These are phyloP conservation scores for Kondoa malvinella DNA, from an alignment of 768 basidiomycete species.

Conservation along the genomic window DNA sequence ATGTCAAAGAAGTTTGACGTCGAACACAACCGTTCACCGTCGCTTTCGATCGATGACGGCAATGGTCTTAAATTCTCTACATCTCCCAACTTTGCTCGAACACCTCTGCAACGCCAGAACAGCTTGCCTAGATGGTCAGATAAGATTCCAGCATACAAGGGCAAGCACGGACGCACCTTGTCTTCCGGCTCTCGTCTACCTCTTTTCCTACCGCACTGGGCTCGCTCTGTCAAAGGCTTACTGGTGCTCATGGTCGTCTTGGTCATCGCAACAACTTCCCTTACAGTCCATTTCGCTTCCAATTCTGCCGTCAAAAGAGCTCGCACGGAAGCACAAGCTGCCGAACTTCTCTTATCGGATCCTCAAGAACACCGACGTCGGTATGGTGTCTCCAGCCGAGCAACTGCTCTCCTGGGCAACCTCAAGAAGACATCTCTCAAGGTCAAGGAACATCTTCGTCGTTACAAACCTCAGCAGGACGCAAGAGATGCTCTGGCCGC, in stretches of 20 bases:
- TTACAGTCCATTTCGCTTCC: background rate
- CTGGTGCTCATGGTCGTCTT: background rate
- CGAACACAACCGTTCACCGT: too few species aligned
- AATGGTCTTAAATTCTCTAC: too few species aligned
- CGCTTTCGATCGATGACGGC: too few species aligned
- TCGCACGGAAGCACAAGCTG: background rate
- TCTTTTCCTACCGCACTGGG: background rate
- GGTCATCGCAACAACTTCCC: background rate
- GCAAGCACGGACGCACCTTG: background rate
- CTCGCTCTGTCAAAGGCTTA: constrained; percentile 4
- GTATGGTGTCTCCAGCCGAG: background rate
- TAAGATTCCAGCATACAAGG: too few species aligned
- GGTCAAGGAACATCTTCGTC: background rate
- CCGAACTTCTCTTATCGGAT: background rate
- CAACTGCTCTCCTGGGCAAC: background rate
- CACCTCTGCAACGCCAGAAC: too few species aligned
- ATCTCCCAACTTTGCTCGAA: too few species aligned
- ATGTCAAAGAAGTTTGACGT: too few species aligned
- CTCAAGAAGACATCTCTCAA: background rate
- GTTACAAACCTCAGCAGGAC: background rate
- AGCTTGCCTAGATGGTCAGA: too few species aligned
- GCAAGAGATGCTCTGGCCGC: background rate
- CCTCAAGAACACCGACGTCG: background rate
- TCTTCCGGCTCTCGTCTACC: background rate
- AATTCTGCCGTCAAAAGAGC: background rate